Evolutionary conservation across 768 basidiomycete genomes (phyloP).

Genomic region (Thelephora aurantiotincta): DNA sequence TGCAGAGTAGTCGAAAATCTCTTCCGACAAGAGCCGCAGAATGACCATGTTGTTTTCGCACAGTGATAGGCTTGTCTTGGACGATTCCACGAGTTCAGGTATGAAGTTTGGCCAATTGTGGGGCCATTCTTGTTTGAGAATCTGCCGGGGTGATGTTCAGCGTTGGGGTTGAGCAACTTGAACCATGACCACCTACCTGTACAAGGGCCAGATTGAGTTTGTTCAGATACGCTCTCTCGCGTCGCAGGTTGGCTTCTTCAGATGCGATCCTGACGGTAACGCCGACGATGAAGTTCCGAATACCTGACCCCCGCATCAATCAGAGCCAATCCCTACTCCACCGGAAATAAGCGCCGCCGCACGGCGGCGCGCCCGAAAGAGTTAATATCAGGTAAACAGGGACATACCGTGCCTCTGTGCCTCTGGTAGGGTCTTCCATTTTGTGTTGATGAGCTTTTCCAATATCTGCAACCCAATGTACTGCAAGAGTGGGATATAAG

Average conservation of each 20-base stretch:
- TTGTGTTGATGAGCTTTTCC: conserved; percentile 79
- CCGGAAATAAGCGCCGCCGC: no score
- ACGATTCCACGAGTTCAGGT: conserved; percentile 90
- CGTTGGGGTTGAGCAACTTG: conserved; percentile 1
- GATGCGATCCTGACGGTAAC: conserved; percentile 81
- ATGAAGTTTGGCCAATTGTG: conserved; percentile 96
- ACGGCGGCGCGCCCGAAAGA: no score
- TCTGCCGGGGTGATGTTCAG: conserved; percentile 28
- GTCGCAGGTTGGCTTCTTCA: conserved; percentile 69
- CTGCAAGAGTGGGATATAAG: conserved; percentile 21
- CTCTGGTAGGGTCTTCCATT: conserved; percentile 88
- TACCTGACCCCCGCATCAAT: conserved; percentile 32
- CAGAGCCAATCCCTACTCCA: conserved; percentile 5
- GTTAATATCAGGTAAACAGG: neutral
- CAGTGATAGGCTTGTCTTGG: conserved; percentile 81
- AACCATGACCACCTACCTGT: conserved; percentile 36
- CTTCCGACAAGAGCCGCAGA: conserved; percentile 82
- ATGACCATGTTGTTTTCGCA: conserved; percentile 99
- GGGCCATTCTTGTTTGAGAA: conserved; percentile 98
- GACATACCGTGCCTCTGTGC: conserved; percentile 69
- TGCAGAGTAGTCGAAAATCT: conserved; percentile 93
- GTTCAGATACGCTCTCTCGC: conserved; percentile 83
- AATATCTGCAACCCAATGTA: conserved; percentile 91
- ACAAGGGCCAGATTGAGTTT: conserved; percentile 91
- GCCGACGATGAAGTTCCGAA: conserved; percentile 87